Percentiles rank a stretch among this genome's conserved stretches.
Evolutionary conservation across 768 basidiomycete genomes (phyloP).

Genomic region (Serpula lacrymans): DNA sequence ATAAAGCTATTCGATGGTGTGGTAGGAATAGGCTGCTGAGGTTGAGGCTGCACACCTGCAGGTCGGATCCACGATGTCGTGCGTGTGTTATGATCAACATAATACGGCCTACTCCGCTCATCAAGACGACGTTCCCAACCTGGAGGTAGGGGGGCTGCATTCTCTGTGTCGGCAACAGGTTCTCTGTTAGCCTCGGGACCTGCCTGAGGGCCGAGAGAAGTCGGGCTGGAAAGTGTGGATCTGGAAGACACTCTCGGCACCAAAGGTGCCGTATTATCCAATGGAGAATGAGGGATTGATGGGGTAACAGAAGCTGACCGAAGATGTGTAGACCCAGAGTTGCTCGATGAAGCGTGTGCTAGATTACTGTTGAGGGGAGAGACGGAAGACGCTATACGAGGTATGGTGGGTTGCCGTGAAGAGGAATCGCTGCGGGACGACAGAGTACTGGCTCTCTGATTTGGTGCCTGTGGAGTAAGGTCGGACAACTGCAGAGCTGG

Average conservation of each 20-base stretch:
- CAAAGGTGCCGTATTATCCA: no score
- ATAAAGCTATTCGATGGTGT: constrained; percentile 14
- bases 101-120: constrained; percentile 63
- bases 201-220: constrained; percentile 10
- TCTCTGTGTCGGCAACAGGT: constrained; percentile 56
- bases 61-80: constrained; percentile 78
- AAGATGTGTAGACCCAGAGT: constrained; percentile 1
- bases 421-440: constrained; percentile 18
- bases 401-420: constrained; percentile 11
- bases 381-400: constrained; percentile 20
- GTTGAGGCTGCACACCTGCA: constrained; percentile 17
- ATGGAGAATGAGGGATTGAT: no score
- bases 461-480: constrained; percentile 10
- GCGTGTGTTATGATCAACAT: constrained; percentile 82
- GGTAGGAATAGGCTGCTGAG: constrained; percentile 10
- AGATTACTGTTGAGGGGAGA: constrained; percentile 8
- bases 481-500: constrained; percentile 14
- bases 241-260: constrained; percentile 17
- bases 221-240: constrained; percentile 6
- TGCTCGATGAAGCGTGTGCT: neutral
- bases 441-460: constrained; percentile 18
- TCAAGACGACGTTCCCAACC: constrained; percentile 87
- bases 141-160: constrained; percentile 61
- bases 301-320: no score
- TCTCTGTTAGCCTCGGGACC: constrained; percentile 6